Conservation (phyloP, 176 grass and related monocot species). For the Lolium rigidum region DNA sequence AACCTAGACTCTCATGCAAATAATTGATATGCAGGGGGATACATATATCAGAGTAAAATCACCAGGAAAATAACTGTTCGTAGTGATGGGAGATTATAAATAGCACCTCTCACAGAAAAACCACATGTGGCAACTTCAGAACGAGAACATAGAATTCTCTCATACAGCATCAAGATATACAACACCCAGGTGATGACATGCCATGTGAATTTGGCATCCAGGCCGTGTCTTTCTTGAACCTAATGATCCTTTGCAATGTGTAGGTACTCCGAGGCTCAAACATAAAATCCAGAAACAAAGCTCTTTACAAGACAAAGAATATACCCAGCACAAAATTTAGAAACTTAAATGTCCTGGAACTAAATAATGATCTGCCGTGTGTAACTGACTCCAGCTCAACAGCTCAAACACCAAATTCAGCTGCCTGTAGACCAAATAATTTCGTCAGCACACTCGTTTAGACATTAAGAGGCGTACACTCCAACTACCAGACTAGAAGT, state of each 20-base stretch:
- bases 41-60: too few species aligned
- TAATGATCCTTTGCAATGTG: background rate
- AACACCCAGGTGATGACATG: background rate
- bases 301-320: background rate
- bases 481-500: background rate
- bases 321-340: background rate
- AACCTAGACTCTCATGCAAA: too few species aligned
- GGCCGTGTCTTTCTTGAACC: too few species aligned
- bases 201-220: background rate
- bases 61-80: background rate
- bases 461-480: background rate
- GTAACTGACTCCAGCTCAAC: background rate
- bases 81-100: background rate
- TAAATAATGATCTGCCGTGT: background rate
- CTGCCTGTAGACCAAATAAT: conserved; percentile 4
- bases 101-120: background rate
- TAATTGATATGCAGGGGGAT: too few species aligned
- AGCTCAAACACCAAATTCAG: background rate
- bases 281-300: background rate
- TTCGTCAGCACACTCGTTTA: background rate
- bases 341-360: background rate
- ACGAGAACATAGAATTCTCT: background rate
- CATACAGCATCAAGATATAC: background rate
- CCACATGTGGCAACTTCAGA: background rate
- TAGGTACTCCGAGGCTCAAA: background rate